phyloP scores from a whole-genome alignment of 306 rosid species.

The Aeschynomene evenia region DNA sequence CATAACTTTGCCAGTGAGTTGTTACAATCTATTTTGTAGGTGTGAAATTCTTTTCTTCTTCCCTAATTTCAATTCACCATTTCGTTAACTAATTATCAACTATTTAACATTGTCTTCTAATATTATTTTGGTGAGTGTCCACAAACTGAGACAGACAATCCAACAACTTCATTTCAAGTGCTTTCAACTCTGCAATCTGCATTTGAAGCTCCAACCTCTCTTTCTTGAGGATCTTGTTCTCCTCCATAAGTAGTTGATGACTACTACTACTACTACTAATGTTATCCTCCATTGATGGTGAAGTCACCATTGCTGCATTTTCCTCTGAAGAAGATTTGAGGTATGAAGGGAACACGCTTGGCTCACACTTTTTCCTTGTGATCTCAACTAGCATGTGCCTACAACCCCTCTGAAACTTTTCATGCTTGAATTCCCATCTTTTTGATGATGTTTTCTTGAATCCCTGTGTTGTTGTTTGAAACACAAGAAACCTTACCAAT shows the following conservation, averaged over 20 bases:
- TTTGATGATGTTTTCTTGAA: constrained; percentile 76
- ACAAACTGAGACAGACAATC: constrained; percentile 51
- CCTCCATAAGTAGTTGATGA: constrained; percentile 48
- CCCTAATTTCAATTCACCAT: background rate
- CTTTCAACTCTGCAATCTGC: constrained; percentile 68
- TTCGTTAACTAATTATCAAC: background rate
- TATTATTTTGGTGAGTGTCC: constrained; percentile 39
- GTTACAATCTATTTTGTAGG: background rate
- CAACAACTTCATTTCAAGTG: constrained; percentile 56
- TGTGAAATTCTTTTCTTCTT: background rate
- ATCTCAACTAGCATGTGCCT: constrained; percentile 57
- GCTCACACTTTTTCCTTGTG: constrained; percentile 74
- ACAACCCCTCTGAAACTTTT: constrained; percentile 68
- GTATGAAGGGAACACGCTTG: constrained; percentile 75
- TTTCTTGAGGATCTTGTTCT: constrained; percentile 65
- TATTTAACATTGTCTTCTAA: constrained; percentile 35
- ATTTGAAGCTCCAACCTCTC: constrained; percentile 60
- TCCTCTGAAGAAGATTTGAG: constrained; percentile 65
- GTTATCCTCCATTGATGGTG: constrained; percentile 30
- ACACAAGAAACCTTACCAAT: background rate
- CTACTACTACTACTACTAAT: constrained; percentile 4
- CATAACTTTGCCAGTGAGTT: background rate
- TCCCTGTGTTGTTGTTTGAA: constrained; percentile 46
- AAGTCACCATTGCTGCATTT: constrained; percentile 21
- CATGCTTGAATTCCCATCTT: constrained; percentile 89